Percentiles rank a stretch among this genome's conserved stretches.
These are phyloP conservation scores for Zalaria obscura DNA, from an alignment of 2,329 filamentous ascomycete genomes.

Conservation along the genomic window DNA sequence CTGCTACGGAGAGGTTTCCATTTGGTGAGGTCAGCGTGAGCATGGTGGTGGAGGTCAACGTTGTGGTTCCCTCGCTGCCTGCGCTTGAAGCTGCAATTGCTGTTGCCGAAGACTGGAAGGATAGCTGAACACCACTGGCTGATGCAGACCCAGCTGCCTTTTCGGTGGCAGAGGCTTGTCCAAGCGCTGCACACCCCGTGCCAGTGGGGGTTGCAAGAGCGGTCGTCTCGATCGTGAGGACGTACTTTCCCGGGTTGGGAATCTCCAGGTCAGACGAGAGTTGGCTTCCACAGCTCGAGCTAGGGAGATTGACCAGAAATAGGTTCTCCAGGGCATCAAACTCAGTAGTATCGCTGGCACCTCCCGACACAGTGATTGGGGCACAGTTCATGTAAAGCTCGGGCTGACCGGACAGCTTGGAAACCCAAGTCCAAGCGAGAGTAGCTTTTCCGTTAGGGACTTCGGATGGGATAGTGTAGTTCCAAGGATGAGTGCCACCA, in stretches of 20 bases:
- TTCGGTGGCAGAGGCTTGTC: neutral
- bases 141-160: neutral
- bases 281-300: constrained; percentile 14
- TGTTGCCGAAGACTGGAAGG: neutral
- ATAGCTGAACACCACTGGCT: neutral
- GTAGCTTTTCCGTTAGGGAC: constrained; percentile 61
- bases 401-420: constrained; percentile 67
- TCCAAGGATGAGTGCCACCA: constrained; percentile 39
- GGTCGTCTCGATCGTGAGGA: constrained; percentile 1
- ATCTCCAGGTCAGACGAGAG: constrained; percentile 5
- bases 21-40: neutral
- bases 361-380: constrained; percentile 47
- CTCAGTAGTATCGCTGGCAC: constrained; percentile 23
- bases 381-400: constrained; percentile 98
- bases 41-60: neutral
- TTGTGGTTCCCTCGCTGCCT: neutral
- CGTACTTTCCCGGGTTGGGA: constrained; percentile 14
- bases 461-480: constrained; percentile 57
- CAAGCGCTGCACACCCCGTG: constrained; percentile 6
- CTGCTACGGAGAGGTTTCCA: neutral
- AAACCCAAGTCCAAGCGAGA: constrained; percentile 70
- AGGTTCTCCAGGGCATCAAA: constrained; percentile 33
- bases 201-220: constrained; percentile 7
- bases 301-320: constrained; percentile 51
- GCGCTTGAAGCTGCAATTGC: neutral